Base-by-base conservation (phyloP, 176 grass and related monocot genomes). In the Aegilops sharonensis region DNA sequence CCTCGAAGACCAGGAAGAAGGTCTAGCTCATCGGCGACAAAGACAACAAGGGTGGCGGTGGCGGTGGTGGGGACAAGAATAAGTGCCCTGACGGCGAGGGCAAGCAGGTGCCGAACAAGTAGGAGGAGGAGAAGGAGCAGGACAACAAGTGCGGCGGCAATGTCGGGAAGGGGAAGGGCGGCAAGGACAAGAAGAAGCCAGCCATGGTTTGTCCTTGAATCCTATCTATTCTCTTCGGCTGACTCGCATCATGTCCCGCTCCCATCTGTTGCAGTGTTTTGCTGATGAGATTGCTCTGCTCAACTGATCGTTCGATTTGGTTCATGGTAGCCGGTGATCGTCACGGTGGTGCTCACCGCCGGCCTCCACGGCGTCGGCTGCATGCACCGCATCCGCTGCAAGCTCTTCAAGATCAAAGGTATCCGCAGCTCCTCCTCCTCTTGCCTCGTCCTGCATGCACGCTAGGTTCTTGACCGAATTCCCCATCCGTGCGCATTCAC, bases 1-100 rank as follows among this genome's bases (percentile, higher is more conserved):
- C 87, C 68, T 13, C 20, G 0, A 98, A 95, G 87, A 94, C 89
- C 32, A 87, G 72, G 77, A 98, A 95, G 87, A 89, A 81, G 62
- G 91, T 98, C 35, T 89, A 98, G 14, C 72, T 98, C 84, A 21
- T 93, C 43, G 52, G 9, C 73, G 66, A 32, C 40, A 85, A 64
- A 62, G 60, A 32, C 29, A 71, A 62, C 35, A 78, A 75, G 10
- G 43, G 43, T 47, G 84, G 48, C 3, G 36, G 68, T 5, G 68
- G 36, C 17, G 60, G 23, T 25, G 60, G 60, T 11, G 60, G 60
- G 59, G 63, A 20, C 40, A 31, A 57, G 25, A 40, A 43, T 1
- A 84, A 64, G 39, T 62, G 75, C 24, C 0, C 11, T 71, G 75
- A 83, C 1, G 75, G 65, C 3, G 65, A 95, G 21, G 86, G 61